Percentiles rank a stretch among this genome's conserved stretches.
Conservation (phyloP, 495 filamentous ascomycete species). For the Xeromyces bisporus region DNA sequence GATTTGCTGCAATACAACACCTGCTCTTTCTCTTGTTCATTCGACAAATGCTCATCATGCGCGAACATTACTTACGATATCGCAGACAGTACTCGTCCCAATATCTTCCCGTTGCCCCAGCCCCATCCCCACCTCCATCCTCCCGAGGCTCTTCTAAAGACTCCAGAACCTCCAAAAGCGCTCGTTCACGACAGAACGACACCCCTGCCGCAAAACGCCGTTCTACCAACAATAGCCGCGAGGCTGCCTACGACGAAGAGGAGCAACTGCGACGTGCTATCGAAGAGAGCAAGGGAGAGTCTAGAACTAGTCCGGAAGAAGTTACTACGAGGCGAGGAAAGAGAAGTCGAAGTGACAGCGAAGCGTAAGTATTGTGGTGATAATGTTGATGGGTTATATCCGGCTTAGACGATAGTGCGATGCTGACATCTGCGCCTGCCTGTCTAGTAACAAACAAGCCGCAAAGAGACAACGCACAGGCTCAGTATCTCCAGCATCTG, state of each 20-base stretch:
- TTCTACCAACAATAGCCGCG: slow-evolving; percentile 94
- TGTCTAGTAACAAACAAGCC: slow-evolving; percentile 34
- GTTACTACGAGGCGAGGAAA: slow-evolving; percentile 47
- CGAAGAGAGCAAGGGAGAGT: slow-evolving; percentile 79
- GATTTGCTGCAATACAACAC: too few species aligned
- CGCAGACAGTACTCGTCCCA: slow-evolving; percentile 46
- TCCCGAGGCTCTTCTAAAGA: slow-evolving; percentile 30
- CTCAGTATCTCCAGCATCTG: slow-evolving; percentile 50
- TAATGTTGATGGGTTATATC: too few species aligned
- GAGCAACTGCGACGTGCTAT: slow-evolving; percentile 78
- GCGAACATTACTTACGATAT: slow-evolving; percentile 13
- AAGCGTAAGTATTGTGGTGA: slow-evolving; percentile 67
- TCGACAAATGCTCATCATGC: slow-evolving; percentile 1
- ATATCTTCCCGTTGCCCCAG: slow-evolving; percentile 47
- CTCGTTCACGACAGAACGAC: slow-evolving; percentile 30
- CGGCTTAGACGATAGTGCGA: neutral
- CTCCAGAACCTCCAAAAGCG: slow-evolving; percentile 30
- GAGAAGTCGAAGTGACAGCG: slow-evolving; percentile 75
- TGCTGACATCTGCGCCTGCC: neutral
- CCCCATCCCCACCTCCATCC: slow-evolving; percentile 25
- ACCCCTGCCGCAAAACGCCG: slow-evolving; percentile 50
- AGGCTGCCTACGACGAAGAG: slow-evolving; percentile 89
- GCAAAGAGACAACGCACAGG: slow-evolving; percentile 56
- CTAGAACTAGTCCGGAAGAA: slow-evolving; percentile 29
- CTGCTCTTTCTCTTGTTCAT: slow-evolving; percentile 1